Conservation (phyloP, 208 protist species). For the Wallacemonas collosoma region DNA sequence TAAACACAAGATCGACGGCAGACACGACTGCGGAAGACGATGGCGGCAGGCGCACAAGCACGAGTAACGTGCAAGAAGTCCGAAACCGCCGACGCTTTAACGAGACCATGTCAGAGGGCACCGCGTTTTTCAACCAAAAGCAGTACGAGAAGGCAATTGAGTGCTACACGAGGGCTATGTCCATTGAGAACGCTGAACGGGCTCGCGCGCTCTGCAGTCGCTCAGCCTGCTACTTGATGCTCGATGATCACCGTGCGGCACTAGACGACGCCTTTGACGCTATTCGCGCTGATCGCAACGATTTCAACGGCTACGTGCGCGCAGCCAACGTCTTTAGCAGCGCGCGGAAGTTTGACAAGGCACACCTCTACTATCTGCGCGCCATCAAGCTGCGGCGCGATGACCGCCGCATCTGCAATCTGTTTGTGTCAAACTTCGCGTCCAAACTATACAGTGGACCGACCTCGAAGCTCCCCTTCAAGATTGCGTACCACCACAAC, state of each 20-base stretch:
- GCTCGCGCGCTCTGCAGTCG: slow-evolving; percentile 69
- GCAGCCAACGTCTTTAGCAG: slow-evolving; percentile 75
- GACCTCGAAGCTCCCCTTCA: slow-evolving; percentile 35
- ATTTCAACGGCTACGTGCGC: slow-evolving; percentile 75
- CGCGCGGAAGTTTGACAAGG: slow-evolving; percentile 67
- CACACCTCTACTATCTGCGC: slow-evolving; percentile 61
- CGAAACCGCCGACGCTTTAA: slow-evolving; percentile 36
- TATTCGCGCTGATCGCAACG: slow-evolving; percentile 49
- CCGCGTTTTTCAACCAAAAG: slow-evolving; percentile 45
- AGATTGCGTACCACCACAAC: slow-evolving; percentile 28
- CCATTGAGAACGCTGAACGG: slow-evolving; percentile 59
- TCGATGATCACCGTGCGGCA: slow-evolving; percentile 46
- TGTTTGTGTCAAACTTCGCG: slow-evolving; percentile 60
- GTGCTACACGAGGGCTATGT: slow-evolving; percentile 73
- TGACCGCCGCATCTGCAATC: slow-evolving; percentile 46
- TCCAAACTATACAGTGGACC: slow-evolving; percentile 60
- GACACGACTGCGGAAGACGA: not conserved
- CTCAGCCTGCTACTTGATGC: slow-evolving; percentile 63
- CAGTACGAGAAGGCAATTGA: slow-evolving; percentile 61
- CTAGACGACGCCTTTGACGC: slow-evolving; percentile 62
- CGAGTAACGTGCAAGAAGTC: slow-evolving; percentile 15
- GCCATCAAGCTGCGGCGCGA: slow-evolving; percentile 48
- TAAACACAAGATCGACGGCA: not conserved
- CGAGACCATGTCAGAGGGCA: slow-evolving; percentile 65
- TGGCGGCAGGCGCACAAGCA: slow-evolving; percentile 1